These are phyloP conservation scores for Suhomyces guaymorum DNA, from an alignment of 1,139 yeast genomes.

Conservation along the genomic window DNA sequence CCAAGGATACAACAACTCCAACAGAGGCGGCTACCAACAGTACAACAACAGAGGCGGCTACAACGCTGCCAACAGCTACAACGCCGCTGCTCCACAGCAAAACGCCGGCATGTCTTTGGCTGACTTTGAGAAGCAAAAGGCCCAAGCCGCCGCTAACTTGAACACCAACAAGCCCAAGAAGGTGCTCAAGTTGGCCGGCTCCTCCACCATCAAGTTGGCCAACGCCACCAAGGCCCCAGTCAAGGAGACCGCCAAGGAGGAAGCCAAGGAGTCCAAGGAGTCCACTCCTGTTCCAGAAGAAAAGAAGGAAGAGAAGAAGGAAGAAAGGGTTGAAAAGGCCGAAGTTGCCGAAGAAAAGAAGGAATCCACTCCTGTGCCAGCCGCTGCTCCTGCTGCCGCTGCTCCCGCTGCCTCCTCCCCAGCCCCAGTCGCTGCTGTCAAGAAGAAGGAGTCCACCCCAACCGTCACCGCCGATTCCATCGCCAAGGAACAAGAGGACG, in stretches of 20 bases:
- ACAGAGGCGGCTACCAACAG: conserved; percentile 18
- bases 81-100: conserved; percentile 21
- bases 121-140: conserved; percentile 77
- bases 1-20: conserved; percentile 15
- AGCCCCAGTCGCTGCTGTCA: conserved; percentile 18
- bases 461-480: conserved; percentile 49
- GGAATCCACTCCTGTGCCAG: conserved; percentile 25
- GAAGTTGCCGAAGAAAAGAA: conserved; percentile 18
- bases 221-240: conserved; percentile 49
- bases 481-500: conserved; percentile 76
- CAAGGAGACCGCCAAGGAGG: conserved; percentile 22
- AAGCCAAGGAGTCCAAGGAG: conserved; percentile 20
- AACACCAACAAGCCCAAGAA: conserved; percentile 61
- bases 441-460: conserved; percentile 24
- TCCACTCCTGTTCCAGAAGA: conserved; percentile 16
- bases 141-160: conserved; percentile 36
- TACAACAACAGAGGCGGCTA: conserved; percentile 27
- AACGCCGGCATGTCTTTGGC: conserved; percentile 80
- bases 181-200: conserved; percentile 64
- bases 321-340: conserved; percentile 8
- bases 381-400: conserved; percentile 20
- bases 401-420: conserved; percentile 17
- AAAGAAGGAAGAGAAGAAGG: conserved; percentile 13
- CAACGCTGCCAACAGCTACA: conserved; percentile 25
- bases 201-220: conserved; percentile 69